A percentile compares a stretch with the other conserved stretches of the same genome.
Evolutionary conservation across 202 grass and related monocot genomes (phyloP).

Genomic region (Digitaria exilis): DNA sequence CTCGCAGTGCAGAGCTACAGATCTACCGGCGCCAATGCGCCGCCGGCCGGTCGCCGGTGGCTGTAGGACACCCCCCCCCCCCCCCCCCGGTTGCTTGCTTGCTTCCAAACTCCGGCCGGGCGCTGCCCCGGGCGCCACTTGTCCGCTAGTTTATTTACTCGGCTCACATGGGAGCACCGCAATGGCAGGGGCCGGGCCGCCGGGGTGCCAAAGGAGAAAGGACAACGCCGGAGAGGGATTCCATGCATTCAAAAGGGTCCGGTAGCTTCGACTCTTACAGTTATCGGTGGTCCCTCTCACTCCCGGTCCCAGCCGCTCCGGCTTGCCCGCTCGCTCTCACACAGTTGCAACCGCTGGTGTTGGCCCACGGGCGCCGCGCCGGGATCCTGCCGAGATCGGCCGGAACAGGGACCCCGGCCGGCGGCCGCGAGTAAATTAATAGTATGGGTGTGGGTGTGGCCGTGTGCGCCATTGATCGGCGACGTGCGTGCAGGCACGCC

Average conservation of each 20-base stretch:
- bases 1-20: neutral
- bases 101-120: slow-evolving; percentile 12
- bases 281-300: slow-evolving; percentile 1
- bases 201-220: neutral
- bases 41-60: neutral
- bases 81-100: neutral
- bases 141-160: slow-evolving; percentile 48
- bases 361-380: neutral
- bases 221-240: slow-evolving; percentile 7
- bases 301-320: neutral
- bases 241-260: neutral
- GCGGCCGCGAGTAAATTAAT: slow-evolving; percentile 15
- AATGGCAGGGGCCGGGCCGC: neutral
- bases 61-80: neutral
- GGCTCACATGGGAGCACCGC: slow-evolving; percentile 46
- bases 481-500: slow-evolving; percentile 12
- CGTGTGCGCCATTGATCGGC: neutral
- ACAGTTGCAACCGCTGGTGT: slow-evolving; percentile 32
- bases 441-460: no score
- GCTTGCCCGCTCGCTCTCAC: neutral
- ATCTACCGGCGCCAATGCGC: neutral
- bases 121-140: neutral
- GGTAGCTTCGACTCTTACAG: slow-evolving; percentile 41
- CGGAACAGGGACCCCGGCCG: no score
- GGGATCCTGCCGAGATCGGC: neutral